Evolutionary conservation across 805 yeast species (phyloP), one percentile per base, ranked within the genome.

Genomic region (Candida insectalens): DNA sequence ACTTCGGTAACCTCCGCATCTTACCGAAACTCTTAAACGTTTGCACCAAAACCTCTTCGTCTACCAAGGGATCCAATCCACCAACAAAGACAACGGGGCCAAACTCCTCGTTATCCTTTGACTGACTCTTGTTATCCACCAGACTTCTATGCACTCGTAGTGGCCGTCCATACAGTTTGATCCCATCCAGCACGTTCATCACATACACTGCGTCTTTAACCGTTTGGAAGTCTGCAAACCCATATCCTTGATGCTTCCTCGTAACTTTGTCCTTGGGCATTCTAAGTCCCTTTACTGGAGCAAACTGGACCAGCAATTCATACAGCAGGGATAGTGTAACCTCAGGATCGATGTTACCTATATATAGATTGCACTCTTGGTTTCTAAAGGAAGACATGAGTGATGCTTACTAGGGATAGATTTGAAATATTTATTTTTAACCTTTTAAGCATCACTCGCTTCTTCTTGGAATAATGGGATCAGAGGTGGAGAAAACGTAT

Each of bases 281-380:
- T 39, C 78, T 69, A 4, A 92, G 67, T 20, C 71, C 64, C 26
- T 62, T 63, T 3, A 89, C 69, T 0, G 95, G 95, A 0, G 89
- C 87, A 27, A 84, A 77, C 53, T 92, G 97, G 5, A 83, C 54
- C 53, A 87, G 77, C 15, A 92, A 66, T 53, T 92, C 98, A 49
- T 78, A 83, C 19, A 92, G 55, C 14, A 88, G 49, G 2, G 65
- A 58, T 46, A 83, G 95, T 1, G 77, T 74, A 4, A 77, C 94
- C 31, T 71, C 69, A 1, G 78, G 74, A 43, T 83, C 95, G 4
- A 92, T 57, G 44, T 87, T 84, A 1, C 96, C 96, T 12, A 87
- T 68, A 50, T 83, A 87, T 1, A 87, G 53, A 94, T 70, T 2
- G 75, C 71, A 27, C 73, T 75, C 33, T 68, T 71, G n/a, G 23